Percentiles rank a stretch among this genome's conserved stretches.
phyloP scores from a whole-genome alignment of 306 rosid species.

The Lupinus albus region DNA sequence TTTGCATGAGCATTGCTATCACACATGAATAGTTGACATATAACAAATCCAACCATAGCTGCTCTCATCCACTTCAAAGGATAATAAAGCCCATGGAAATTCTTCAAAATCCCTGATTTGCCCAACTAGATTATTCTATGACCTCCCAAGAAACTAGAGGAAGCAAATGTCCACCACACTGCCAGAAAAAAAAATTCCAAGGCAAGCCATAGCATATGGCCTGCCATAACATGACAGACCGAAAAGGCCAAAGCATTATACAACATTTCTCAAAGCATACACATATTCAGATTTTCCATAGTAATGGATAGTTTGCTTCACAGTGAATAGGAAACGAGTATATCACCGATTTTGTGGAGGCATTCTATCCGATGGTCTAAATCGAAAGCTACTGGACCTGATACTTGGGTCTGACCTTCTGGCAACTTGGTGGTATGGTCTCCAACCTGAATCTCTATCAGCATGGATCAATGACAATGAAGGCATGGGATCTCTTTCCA shows the following conservation, averaged over 20 bases:
- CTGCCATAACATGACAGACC: constrained; percentile 53
- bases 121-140: constrained; percentile 65
- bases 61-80: constrained; percentile 27
- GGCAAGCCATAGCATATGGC: constrained; percentile 63
- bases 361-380: constrained; percentile 78
- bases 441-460: constrained; percentile 83
- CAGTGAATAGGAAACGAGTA: constrained; percentile 43
- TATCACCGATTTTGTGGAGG: constrained; percentile 79
- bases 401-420: constrained; percentile 60
- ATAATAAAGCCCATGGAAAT: not conserved
- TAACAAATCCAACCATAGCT: constrained; percentile 38
- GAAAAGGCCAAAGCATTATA: constrained; percentile 63
- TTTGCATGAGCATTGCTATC: constrained; percentile 46
- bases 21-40: constrained; percentile 58
- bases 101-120: constrained; percentile 44
- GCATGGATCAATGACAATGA: constrained; percentile 59
- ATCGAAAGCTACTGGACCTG: constrained; percentile 66
- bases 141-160: constrained; percentile 62
- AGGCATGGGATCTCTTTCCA: constrained; percentile 87
- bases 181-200: constrained; percentile 54
- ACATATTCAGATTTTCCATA: constrained; percentile 61
- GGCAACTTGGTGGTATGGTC: constrained; percentile 68
- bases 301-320: constrained; percentile 66
- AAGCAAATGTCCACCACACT: constrained; percentile 72
- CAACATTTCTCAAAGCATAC: constrained; percentile 74